Evolutionary conservation across 495 filamentous ascomycete genomes (phyloP).

Genomic region (Trichoderma parareesei): DNA sequence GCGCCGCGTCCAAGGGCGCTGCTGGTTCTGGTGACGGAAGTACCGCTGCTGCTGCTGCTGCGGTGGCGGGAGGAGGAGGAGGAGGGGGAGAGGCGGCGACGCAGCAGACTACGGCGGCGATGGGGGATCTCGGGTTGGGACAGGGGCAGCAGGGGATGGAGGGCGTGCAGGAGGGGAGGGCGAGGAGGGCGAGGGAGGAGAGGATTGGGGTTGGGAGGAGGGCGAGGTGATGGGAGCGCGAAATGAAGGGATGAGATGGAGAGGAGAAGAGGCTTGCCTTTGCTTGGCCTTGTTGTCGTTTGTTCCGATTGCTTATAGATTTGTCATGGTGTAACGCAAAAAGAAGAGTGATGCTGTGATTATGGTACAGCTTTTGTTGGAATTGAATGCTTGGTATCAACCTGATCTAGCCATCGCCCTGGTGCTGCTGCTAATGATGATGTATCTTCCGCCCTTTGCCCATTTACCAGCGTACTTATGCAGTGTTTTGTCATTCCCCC

Average conservation of each 20-base stretch:
- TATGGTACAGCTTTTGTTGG: not conserved
- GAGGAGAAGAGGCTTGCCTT: not conserved
- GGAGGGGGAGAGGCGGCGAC: conserved; percentile 1
- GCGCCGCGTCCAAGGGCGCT: not conserved
- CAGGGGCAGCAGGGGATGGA: conserved; percentile 7
- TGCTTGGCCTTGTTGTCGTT: not conserved
- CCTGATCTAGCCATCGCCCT: conserved; percentile 2
- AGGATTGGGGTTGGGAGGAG: conserved; percentile 11
- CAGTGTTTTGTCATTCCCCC: not conserved
- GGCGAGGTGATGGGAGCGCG: not conserved
- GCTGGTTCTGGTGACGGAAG: not conserved
- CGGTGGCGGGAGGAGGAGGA: too few relatives aligned
- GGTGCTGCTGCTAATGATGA: not conserved
- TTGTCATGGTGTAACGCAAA: too few relatives aligned
- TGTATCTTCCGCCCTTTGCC: not conserved
- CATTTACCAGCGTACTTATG: not conserved
- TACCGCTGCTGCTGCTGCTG: too few relatives aligned
- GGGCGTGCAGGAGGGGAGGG: conserved; percentile 5
- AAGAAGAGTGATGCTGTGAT: not conserved
- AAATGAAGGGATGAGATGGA: not conserved
- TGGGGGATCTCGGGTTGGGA: not conserved
- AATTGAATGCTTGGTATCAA: conserved; percentile 7
- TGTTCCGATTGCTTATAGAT: not conserved
- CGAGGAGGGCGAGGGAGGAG: conserved; percentile 7
- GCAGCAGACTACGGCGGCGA: conserved; percentile 4